Percentiles rank a stretch among this genome's conserved stretches.
These are phyloP conservation scores for Metarhizium rileyi DNA, from an alignment of 2,329 filamentous ascomycete species.

Conservation along the genomic window DNA sequence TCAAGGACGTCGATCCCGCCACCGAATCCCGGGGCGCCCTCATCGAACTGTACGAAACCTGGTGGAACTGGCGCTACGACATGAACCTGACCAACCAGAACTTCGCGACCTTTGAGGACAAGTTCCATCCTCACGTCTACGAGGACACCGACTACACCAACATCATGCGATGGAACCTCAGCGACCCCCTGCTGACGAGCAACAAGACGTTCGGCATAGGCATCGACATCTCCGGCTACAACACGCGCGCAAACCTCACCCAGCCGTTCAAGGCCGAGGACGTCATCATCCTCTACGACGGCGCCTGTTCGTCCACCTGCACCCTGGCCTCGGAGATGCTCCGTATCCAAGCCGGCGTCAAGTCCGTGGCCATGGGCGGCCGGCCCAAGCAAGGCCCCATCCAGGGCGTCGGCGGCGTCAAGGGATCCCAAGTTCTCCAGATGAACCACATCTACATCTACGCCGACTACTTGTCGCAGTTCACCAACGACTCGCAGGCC, in stretches of 20 bases:
- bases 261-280: slow-evolving; percentile 48
- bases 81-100: slow-evolving; percentile 37
- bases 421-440: slow-evolving; percentile 34
- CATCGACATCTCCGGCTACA: slow-evolving; percentile 36
- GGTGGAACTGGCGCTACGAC: slow-evolving; percentile 41
- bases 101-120: slow-evolving; percentile 38
- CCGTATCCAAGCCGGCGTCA: slow-evolving; percentile 40
- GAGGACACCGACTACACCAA: slow-evolving; percentile 45
- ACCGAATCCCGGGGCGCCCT: slow-evolving; percentile 26
- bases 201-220: slow-evolving; percentile 21
- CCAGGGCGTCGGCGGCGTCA: slow-evolving; percentile 44
- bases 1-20: slow-evolving; percentile 34
- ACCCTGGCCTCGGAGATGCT: slow-evolving; percentile 46
- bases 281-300: slow-evolving; percentile 49
- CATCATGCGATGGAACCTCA: slow-evolving; percentile 41
- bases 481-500: slow-evolving; percentile 17
- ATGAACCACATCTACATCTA: slow-evolving; percentile 20
- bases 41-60: slow-evolving; percentile 35
- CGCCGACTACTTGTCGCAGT: slow-evolving; percentile 12
- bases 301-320: slow-evolving; percentile 49
- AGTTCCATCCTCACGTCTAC: slow-evolving; percentile 30
- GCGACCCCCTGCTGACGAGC: slow-evolving; percentile 29
- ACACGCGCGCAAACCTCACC: slow-evolving; percentile 23
- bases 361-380: slow-evolving; percentile 41
- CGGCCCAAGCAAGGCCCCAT: slow-evolving; percentile 35